Evolutionary conservation across 257 asterid genomes (phyloP).

Genomic region (Coffea eugenioides): DNA sequence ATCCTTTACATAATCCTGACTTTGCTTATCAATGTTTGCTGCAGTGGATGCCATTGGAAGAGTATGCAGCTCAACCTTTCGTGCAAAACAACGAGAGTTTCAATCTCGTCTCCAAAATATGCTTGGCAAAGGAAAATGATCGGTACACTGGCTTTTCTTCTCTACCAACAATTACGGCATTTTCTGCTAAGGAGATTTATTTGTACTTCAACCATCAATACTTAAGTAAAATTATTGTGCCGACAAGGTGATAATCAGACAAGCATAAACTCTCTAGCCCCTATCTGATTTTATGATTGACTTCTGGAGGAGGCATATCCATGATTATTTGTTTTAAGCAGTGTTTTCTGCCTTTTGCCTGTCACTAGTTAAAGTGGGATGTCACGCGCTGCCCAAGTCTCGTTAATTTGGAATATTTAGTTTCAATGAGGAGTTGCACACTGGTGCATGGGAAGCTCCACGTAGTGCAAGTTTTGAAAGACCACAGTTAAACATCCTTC

Average conservation of each 20-base stretch:
- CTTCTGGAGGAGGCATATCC: not conserved
- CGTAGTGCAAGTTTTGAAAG: too few relatives aligned
- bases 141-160: slow-evolving; percentile 19
- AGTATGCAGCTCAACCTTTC: slow-evolving; percentile 21
- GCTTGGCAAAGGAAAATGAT: slow-evolving; percentile 8
- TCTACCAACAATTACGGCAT: slow-evolving; percentile 11
- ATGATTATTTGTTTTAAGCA: not conserved
- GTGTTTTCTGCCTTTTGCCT: not conserved
- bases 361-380: too few relatives aligned
- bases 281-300: too few relatives aligned
- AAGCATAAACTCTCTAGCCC: not conserved
- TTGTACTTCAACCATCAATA: slow-evolving; percentile 14
- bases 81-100: slow-evolving; percentile 19
- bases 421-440: too few relatives aligned
- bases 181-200: slow-evolving; percentile 26
- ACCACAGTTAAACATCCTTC: too few relatives aligned
- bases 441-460: too few relatives aligned
- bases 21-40: not conserved
- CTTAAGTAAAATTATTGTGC: not conserved
- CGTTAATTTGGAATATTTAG: too few relatives aligned
- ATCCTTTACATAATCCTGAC: not conserved
- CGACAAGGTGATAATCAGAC: too few relatives aligned
- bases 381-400: too few relatives aligned
- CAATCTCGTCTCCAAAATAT: slow-evolving; percentile 8
- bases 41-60: slow-evolving; percentile 27